Base-by-base conservation (phyloP, 139 green algal genomes). In the Coelastrella sp. region DNA sequence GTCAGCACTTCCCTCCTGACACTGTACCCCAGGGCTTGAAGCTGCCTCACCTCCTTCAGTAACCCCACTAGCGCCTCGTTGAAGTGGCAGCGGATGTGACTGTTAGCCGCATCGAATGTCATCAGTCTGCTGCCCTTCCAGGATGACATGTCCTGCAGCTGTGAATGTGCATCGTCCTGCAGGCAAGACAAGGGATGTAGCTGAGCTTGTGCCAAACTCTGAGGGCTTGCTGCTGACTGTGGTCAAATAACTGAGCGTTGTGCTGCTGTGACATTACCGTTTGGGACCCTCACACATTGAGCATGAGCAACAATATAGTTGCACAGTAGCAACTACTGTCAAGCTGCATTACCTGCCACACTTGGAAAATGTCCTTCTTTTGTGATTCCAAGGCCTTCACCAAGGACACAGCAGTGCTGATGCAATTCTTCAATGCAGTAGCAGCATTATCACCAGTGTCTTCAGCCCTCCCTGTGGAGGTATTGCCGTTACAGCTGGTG, bases 61-160 rank as follows among this genome's bases (percentile, higher is more conserved):
- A 97, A 91, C 35, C 85, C 70, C 25, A 97, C 93, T 19, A 98
- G 92, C 68, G 95, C 82, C 27, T 96, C 94, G 81, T 95, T 97
- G 91, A 96, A 98, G 78, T 97, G 94, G 20, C 94, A 93, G 82
- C 95, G 94, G 59, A 97, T 93, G 82, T 97, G 95, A n/a, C 93
- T 93, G 85, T 93, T 94, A 70, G 93, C 83, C 1, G 78, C 85
- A 91, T 98, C 95, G 78, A 97, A 94, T 11, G 92, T 94, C 96
- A 98, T 97, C n/a, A 98, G 92, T 72, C 92, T 91, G 78, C 89
- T 92, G 81, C 89, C 94, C 87, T 96, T 96, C 96, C 93, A 97
- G 63, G 27, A 92, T 63, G 93, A 84, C 91, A 97, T 94, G n/a
- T 94, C 76, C 6, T 85, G 19, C 59, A 98, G 93, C 81, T 90